A percentile compares a stretch with the other conserved stretches of the same genome.
These are phyloP conservation scores for Geosmithia putterillii DNA, from an alignment of 2,329 filamentous ascomycete genomes.

Conservation along the genomic window DNA sequence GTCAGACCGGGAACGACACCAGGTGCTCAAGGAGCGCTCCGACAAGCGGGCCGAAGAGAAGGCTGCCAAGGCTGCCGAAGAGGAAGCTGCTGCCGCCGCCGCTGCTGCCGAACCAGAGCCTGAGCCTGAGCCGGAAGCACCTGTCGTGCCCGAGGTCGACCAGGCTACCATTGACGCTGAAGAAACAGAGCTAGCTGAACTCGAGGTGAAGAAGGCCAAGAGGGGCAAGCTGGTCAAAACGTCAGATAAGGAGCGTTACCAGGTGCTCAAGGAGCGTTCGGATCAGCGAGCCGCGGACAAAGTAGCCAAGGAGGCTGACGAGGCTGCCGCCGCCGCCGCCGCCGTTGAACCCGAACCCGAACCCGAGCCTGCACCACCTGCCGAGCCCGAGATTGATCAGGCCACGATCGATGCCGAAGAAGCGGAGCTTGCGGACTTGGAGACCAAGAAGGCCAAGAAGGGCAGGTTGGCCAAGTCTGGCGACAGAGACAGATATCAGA, in stretches of 20 bases:
- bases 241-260: conserved; percentile 14
- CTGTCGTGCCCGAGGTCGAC: neutral
- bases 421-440: neutral
- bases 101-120: conserved; percentile 1
- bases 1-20: conserved; percentile 14
- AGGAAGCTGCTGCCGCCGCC: conserved; percentile 1
- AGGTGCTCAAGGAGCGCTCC: conserved; percentile 8
- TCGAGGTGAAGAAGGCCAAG: conserved; percentile 18
- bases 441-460: conserved; percentile 1
- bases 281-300: conserved; percentile 6
- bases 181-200: conserved; percentile 3
- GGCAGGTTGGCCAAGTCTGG: neutral
- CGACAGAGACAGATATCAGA: conserved; percentile 1
- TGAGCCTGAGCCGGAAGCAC: conserved; percentile 1
- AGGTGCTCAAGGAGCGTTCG: conserved; percentile 8
- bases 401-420: conserved; percentile 1
- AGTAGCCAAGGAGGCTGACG: conserved; percentile 1
- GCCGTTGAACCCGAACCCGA: conserved; percentile 1
- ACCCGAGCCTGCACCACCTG: conserved; percentile 1
- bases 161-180: conserved; percentile 7
- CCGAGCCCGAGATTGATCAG: conserved; percentile 2
- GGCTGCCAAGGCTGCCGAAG: conserved; percentile 1
- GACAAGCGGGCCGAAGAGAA: conserved; percentile 6
- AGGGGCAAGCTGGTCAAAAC: conserved; percentile 9
- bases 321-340: conserved; percentile 2